Percentiles rank a stretch among this genome's conserved stretches.
Evolutionary conservation across 2,329 filamentous ascomycete genomes (phyloP).

Genomic region (Cladosporium sp.): DNA sequence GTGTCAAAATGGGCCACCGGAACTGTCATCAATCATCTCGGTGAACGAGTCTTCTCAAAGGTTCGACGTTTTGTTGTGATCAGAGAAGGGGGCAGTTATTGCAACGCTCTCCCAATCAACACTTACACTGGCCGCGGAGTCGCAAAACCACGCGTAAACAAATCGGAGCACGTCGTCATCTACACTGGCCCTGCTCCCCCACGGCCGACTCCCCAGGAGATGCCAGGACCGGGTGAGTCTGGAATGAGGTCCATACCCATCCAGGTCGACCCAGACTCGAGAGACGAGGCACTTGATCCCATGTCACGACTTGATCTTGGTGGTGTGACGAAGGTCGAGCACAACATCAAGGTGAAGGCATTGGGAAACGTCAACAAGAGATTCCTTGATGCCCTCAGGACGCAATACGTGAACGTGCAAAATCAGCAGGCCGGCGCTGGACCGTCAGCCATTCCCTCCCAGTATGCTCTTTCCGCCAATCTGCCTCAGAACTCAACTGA

Average conservation of each 20-base stretch:
- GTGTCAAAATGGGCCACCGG: not conserved
- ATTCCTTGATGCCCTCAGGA: slow-evolving; percentile 1
- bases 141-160: slow-evolving; percentile 14
- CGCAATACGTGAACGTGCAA: slow-evolving; percentile 5
- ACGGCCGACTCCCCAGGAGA: slow-evolving; percentile 1
- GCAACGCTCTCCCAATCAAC: slow-evolving; percentile 21
- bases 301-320: slow-evolving; percentile 20
- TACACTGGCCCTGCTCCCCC: slow-evolving; percentile 17
- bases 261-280: slow-evolving; percentile 14
- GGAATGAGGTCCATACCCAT: slow-evolving; percentile 19
- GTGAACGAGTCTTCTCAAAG: slow-evolving; percentile 21
- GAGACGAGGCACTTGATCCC: slow-evolving; percentile 4
- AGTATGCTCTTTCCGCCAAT: not conserved
- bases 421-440: not conserved
- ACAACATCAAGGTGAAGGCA: slow-evolving; percentile 21
- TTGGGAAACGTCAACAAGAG: slow-evolving; percentile 18
- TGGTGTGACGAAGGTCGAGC: slow-evolving; percentile 21
- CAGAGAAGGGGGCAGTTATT: slow-evolving; percentile 15
- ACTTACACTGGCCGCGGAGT: slow-evolving; percentile 24
- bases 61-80: slow-evolving; percentile 26
- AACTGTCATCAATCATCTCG: not conserved
- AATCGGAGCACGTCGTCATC: slow-evolving; percentile 26
- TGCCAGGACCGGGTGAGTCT: slow-evolving; percentile 8
- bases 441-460: not conserved
- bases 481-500: too few relatives aligned